Base-by-base conservation (phyloP, 2,329 filamentous ascomycete genomes). In the Clonostachys chloroleuca region DNA sequence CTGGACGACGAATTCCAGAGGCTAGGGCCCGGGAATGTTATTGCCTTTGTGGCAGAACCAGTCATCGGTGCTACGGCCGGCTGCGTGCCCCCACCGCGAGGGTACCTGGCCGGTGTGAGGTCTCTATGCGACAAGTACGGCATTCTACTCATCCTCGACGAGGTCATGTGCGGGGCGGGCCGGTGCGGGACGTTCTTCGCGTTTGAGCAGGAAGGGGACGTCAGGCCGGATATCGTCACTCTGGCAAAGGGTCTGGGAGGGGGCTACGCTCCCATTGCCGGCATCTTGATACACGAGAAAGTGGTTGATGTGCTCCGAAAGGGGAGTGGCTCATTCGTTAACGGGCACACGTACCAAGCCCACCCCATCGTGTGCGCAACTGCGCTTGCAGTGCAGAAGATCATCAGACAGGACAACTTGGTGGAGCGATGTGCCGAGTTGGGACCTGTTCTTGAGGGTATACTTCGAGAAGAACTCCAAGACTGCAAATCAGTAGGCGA, bases 121-220 rank as follows among this genome's bases (percentile, higher is more conserved):
- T 57, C 61, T 0, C 66, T 86, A 0, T 84, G 81, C 57, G 67
- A 77, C 18, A 73, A 72, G 47, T 65, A 83, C 48, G 77, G 75
- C 3, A 74, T 76, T 0, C 67, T 84, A 3, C 65, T 83, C 6
- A 70, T 80, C n/a, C 51, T 80, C 0, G 78, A 81, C 47, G 75
- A 81, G 59, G 75, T 90, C 49, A 89, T 90, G 85, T 84, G 77
- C 44, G 84, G 84, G 10, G 79, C 80, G 63, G 83, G 83, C 4
- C 74, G 83, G 4, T 76, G 73, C 0, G 83, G 82, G 0, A 78
- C 70, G 6, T 63, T 87, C 54, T 77, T 87, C 62, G 79, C 81
- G 2, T 55, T 52, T 43, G 48, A 52, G 43, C 49, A 49, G 3
- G 71, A 68, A 33, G 40, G 20, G 12, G n/a, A 40, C 12, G 47